Base-by-base conservation (phyloP, 2,329 filamentous ascomycete species). In the Penicillium occitanis region DNA sequence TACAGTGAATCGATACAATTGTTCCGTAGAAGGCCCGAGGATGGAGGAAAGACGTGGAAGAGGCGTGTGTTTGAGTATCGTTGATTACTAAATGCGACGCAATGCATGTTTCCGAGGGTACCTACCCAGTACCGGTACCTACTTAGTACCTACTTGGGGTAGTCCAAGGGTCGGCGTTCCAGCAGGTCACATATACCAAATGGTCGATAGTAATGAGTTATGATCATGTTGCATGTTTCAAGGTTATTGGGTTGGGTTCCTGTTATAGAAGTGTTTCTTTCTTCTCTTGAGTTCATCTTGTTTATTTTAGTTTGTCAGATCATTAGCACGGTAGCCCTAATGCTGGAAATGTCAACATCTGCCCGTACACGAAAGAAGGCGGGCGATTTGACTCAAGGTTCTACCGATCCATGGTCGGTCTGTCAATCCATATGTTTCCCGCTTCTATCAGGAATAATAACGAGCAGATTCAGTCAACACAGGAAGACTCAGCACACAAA, bases 41-140 rank as follows among this genome's bases (percentile, higher is more conserved):
- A 75, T 10, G 61, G 63, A 7, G 65, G 53, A 13, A 73, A 76
- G 25, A 75, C 71, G 33, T 79, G 75, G 73, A 73, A 71, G 66
- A 71, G 78, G 28, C 70, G 74, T 51, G 73, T 78, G 57, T 67
- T 78, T 11, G 77, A 80, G 64, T 79, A 78, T 67, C 73, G 68
- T 6, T 65, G 62, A 66, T 35, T 8, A 40, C 44, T 30, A 6
- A 53, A 51, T 61, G 19, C 40, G 25, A 57, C 11, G 51, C 30
- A 57, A 57, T 57, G 53, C 53, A 57, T 37, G n/a, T 40, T 57
- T 57, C 53, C 33, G 53, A 25, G 53, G 53, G 30, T 11, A 51
- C 48, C 48, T 51, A 28, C 48, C 13, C 17, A 25, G 22, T 25
- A 25, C 22, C 22, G 25, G 48, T 17, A 44, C n/a, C 42, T 37